Conservation (phyloP, 1,139 yeast species). For the Suhomyces guaymorum region DNA sequence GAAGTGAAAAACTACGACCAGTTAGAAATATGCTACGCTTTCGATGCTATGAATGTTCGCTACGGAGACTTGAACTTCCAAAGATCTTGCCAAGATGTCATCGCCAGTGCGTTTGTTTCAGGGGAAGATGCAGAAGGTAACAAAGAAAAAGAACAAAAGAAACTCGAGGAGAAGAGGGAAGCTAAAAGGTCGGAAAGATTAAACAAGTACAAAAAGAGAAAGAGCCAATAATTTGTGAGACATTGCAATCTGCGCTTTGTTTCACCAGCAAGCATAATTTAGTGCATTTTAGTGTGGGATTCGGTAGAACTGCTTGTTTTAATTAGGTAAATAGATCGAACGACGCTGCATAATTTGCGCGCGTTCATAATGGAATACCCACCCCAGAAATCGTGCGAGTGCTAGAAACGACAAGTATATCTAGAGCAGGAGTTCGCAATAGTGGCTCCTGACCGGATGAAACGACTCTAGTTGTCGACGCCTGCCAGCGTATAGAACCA, state of each 20-base stretch:
- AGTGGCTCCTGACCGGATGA: too few species aligned
- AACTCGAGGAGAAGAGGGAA: slow-evolving; percentile 35
- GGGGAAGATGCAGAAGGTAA: slow-evolving; percentile 21
- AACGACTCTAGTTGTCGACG: too few species aligned
- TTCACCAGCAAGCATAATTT: too few species aligned
- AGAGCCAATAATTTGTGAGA: slow-evolving; percentile 5
- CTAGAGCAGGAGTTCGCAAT: too few species aligned
- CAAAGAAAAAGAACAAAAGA: slow-evolving; percentile 26
- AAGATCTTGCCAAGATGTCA: slow-evolving; percentile 19
- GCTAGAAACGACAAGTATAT: too few species aligned
- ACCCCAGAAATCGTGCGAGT: too few species aligned
- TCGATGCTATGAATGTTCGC: slow-evolving; percentile 41
- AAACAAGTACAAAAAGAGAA: slow-evolving; percentile 14
- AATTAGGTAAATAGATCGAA: too few species aligned
- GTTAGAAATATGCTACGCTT: slow-evolving; percentile 42
- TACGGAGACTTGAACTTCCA: slow-evolving; percentile 24
- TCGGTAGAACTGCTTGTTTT: too few species aligned
- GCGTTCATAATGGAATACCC: too few species aligned
- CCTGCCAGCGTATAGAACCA: neutral
- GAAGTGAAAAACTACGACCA: slow-evolving; percentile 26
- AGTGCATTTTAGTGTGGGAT: too few species aligned
- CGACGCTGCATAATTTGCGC: too few species aligned
- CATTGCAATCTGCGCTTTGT: neutral
- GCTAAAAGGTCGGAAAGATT: slow-evolving; percentile 37
- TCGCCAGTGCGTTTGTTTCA: slow-evolving; percentile 21